Evolutionary conservation across 2,329 filamentous ascomycete species (phyloP).

Genomic region (Sporothrix curviconia): DNA sequence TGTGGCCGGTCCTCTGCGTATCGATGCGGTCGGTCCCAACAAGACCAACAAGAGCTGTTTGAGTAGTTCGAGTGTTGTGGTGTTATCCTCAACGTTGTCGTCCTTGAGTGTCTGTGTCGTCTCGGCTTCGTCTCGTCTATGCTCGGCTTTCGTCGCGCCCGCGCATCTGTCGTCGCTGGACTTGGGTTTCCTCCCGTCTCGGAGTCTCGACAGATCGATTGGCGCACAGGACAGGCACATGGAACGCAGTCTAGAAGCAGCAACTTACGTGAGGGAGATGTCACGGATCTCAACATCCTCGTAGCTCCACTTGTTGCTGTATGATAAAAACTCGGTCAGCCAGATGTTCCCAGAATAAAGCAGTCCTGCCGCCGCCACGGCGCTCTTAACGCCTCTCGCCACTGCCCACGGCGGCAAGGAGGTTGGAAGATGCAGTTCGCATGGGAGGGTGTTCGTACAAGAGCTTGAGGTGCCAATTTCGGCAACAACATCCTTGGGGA

Average conservation of each 20-base stretch:
- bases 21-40: background rate
- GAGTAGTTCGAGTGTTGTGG: too few species aligned
- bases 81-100: too few species aligned
- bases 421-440: background rate
- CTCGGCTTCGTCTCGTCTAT: too few species aligned
- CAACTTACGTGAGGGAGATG: conserved; percentile 95
- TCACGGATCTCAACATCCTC: conserved; percentile 99
- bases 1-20: background rate
- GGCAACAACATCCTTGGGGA: conserved; percentile 86
- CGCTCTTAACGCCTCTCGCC: background rate
- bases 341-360: background rate
- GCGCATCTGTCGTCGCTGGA: background rate
- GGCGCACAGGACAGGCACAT: conserved; percentile 10
- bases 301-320: conserved; percentile 77
- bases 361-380: too few species aligned
- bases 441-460: conserved; percentile 40
- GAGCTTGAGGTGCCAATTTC: conserved; percentile 91
- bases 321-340: conserved; percentile 13
- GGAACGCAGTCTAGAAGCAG: background rate
- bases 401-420: background rate
- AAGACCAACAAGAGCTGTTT: too few species aligned
- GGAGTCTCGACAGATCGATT: background rate
- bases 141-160: background rate
- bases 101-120: too few species aligned
- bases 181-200: background rate